Evolutionary conservation across 1,284 basidiomycete species (phyloP).

Genomic region (Phylloporus sp.): DNA sequence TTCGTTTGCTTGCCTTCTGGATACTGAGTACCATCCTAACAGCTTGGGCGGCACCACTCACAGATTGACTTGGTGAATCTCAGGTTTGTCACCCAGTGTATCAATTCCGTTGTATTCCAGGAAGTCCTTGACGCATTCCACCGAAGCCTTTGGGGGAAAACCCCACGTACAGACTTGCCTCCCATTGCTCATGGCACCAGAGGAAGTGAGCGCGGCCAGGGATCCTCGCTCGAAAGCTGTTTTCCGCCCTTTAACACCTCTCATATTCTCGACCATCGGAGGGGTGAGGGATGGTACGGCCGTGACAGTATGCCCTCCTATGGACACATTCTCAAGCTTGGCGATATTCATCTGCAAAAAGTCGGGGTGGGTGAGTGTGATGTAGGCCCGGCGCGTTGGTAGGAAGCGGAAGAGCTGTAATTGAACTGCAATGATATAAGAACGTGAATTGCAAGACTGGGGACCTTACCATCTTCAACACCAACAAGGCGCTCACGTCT

Average conservation of each 20-base stretch:
- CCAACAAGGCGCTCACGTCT: slow-evolving; percentile 52
- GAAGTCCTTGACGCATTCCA: slow-evolving; percentile 42
- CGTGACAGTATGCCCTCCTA: slow-evolving; percentile 44
- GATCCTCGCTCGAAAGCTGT: slow-evolving; percentile 45
- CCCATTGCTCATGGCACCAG: slow-evolving; percentile 53
- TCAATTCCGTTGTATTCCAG: slow-evolving; percentile 52
- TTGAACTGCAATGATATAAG: slow-evolving; percentile 47
- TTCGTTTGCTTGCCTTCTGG: slow-evolving; percentile 39
- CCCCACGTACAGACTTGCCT: slow-evolving; percentile 64
- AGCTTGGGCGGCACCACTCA: slow-evolving; percentile 40
- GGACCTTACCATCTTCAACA: slow-evolving; percentile 52
- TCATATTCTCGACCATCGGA: slow-evolving; percentile 32
- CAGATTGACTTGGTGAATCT: slow-evolving; percentile 55
- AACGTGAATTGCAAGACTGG: slow-evolving; percentile 2
- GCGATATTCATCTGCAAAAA: slow-evolving; percentile 47
- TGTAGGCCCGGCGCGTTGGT: slow-evolving; percentile 58
- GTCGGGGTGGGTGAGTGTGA: slow-evolving; percentile 53
- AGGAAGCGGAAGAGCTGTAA: slow-evolving; percentile 62
- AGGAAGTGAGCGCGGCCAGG: slow-evolving; percentile 46
- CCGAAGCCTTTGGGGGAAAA: slow-evolving; percentile 52
- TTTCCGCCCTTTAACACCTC: slow-evolving; percentile 47
- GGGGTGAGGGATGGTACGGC: slow-evolving; percentile 26
- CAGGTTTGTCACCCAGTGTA: slow-evolving; percentile 38
- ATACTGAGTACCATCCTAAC: slow-evolving; percentile 6
- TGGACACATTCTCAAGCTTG: slow-evolving; percentile 43